phyloP scores from a whole-genome alignment of 768 basidiomycete genomes.

The Boletus insuetus region DNA sequence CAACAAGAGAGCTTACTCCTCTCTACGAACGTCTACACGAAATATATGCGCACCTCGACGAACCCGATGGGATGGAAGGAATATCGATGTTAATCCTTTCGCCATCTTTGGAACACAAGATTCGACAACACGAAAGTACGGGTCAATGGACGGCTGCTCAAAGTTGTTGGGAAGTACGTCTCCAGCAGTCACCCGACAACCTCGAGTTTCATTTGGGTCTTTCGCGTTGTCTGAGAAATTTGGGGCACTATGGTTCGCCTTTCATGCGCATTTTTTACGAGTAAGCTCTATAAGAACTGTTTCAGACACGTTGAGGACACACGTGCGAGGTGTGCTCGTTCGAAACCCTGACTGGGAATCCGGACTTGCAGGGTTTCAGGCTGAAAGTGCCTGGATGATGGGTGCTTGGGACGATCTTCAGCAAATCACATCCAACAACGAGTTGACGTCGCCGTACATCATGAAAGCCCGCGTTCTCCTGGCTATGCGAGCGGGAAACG shows the following conservation, averaged over 20 bases:
- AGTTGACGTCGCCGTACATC: slow-evolving; percentile 56
- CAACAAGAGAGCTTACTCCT: slow-evolving; percentile 41
- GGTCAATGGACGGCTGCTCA: slow-evolving; percentile 98
- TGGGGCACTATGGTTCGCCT: slow-evolving; percentile 91
- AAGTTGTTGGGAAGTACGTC: slow-evolving; percentile 96
- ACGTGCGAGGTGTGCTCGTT: slow-evolving; percentile 86
- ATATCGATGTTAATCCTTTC: slow-evolving; percentile 84
- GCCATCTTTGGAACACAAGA: slow-evolving; percentile 92
- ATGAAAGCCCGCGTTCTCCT: slow-evolving; percentile 79
- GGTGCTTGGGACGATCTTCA: slow-evolving; percentile 89
- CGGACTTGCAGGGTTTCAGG: slow-evolving; percentile 76
- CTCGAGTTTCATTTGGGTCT: slow-evolving; percentile 87
- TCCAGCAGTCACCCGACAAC: slow-evolving; percentile 89
- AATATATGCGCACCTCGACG: slow-evolving; percentile 93
- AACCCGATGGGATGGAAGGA: slow-evolving; percentile 99
- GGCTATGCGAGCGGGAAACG: slow-evolving; percentile 64
- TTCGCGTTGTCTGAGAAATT: slow-evolving; percentile 84
- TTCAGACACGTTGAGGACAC: slow-evolving; percentile 91
- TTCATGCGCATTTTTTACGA: background rate
- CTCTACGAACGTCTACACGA: slow-evolving; percentile 91
- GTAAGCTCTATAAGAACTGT: background rate
- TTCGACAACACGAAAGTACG: slow-evolving; percentile 95
- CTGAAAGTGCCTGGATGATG: slow-evolving; percentile 95
- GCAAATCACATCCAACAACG: slow-evolving; percentile 48
- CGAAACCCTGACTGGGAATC: slow-evolving; percentile 82